Evolutionary conservation across 225 moss, liverwort and hornwort species (phyloP).

Genomic region (Asterella californica): DNA sequence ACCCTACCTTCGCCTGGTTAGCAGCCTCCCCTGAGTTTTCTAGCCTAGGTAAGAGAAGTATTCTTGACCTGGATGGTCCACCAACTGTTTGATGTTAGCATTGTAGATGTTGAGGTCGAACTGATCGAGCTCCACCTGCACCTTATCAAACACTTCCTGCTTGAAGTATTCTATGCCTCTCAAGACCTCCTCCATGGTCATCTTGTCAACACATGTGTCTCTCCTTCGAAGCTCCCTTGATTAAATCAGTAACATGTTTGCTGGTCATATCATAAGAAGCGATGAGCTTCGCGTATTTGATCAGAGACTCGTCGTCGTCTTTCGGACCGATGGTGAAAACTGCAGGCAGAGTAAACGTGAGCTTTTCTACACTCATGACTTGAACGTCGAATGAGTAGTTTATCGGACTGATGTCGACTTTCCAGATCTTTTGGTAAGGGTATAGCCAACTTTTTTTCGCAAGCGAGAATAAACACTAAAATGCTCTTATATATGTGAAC

Average conservation of each 20-base stretch:
- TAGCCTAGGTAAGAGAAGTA: slow-evolving; percentile 58
- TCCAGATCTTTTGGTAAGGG: slow-evolving; percentile 29
- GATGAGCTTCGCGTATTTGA: slow-evolving; percentile 49
- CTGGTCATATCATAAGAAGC: slow-evolving; percentile 34
- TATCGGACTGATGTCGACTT: slow-evolving; percentile 49
- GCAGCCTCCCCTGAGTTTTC: slow-evolving; percentile 50
- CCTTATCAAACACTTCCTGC: slow-evolving; percentile 47
- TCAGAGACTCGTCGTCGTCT: slow-evolving; percentile 34
- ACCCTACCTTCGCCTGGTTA: slow-evolving; percentile 58
- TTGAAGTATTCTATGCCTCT: slow-evolving; percentile 49
- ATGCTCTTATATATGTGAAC: no score
- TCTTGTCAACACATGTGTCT: slow-evolving; percentile 60
- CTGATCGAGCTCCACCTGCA: slow-evolving; percentile 56
- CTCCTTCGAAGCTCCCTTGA: slow-evolving; percentile 56
- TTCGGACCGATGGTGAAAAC: slow-evolving; percentile 58
- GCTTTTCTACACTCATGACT: slow-evolving; percentile 57
- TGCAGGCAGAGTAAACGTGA: slow-evolving; percentile 50
- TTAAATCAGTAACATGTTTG: slow-evolving; percentile 42
- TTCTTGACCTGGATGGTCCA: slow-evolving; percentile 48
- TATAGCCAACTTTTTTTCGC: slow-evolving; percentile 52
- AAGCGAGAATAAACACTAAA: no score
- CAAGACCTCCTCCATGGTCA: slow-evolving; percentile 63
- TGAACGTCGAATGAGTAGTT: slow-evolving; percentile 56
- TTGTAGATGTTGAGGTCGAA: slow-evolving; percentile 61
- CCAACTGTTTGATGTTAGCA: slow-evolving; percentile 62